Evolutionary conservation across 2,329 filamentous ascomycete species (phyloP).

Genomic region (Tolypocladium album): DNA sequence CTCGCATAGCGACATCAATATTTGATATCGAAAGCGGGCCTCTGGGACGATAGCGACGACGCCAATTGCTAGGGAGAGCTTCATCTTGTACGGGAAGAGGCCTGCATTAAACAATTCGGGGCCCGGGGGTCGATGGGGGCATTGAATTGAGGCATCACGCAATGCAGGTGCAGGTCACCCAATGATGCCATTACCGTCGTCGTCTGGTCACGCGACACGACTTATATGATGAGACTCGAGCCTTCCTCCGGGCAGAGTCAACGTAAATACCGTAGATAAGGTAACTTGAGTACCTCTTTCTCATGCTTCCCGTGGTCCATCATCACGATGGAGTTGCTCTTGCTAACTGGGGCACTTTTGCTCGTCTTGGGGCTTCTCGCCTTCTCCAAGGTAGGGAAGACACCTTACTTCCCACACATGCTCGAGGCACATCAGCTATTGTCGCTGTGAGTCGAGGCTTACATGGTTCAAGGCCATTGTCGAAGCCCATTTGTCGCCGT

Average conservation of each 20-base stretch:
- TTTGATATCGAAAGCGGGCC: neutral
- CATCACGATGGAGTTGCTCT: neutral
- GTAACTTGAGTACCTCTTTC: no score
- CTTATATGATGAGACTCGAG: neutral
- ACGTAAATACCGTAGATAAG: no score
- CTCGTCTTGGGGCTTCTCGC: neutral
- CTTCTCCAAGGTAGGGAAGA: neutral
- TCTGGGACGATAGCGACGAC: neutral
- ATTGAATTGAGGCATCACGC: neutral
- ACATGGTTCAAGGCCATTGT: neutral
- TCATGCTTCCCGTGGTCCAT: no score
- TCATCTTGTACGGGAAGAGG: neutral
- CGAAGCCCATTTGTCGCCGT: neutral
- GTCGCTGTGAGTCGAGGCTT: neutral
- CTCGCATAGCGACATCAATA: neutral
- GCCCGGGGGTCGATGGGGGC: neutral
- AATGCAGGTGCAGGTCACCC: neutral
- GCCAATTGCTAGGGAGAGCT: neutral
- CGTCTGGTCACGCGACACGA: neutral
- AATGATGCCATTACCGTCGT: neutral
- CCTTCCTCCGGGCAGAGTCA: neutral
- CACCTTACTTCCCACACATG: no score
- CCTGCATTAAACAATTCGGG: neutral
- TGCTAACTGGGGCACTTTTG: neutral
- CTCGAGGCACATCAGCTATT: no score